These are phyloP conservation scores for Strobilomyces confusus DNA, from an alignment of 768 basidiomycete genomes.

Conservation along the genomic window DNA sequence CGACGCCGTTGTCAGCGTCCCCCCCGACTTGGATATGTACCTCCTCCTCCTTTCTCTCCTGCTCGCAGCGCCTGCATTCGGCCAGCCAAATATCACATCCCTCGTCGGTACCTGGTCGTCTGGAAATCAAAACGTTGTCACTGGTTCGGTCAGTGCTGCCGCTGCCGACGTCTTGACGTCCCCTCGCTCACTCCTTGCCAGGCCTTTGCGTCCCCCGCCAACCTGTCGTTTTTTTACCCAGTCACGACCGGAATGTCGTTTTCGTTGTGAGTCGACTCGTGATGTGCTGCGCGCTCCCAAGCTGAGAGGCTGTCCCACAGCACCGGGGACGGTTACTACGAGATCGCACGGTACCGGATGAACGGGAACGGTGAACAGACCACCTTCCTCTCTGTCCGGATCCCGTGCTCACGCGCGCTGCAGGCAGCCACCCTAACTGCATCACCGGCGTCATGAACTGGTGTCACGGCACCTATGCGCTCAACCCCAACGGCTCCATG, in stretches of 20 bases:
- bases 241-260: constrained; percentile 80
- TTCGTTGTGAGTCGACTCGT: constrained; percentile 65
- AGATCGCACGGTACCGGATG: constrained; percentile 90
- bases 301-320: constrained; percentile 34
- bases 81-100: constrained; percentile 62
- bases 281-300: no score
- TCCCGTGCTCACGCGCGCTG: background rate
- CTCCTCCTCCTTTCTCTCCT: no score
- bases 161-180: background rate
- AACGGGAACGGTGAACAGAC: constrained; percentile 64
- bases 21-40: background rate
- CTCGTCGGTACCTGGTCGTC: constrained; percentile 85
- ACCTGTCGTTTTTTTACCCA: constrained; percentile 81
- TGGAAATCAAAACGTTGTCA: constrained; percentile 68
- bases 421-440: constrained; percentile 82
- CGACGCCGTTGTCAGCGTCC: constrained; percentile 15
- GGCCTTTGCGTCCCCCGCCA: constrained; percentile 83
- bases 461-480: constrained; percentile 77
- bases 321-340: constrained; percentile 73
- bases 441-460: constrained; percentile 86
- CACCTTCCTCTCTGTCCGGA: background rate
- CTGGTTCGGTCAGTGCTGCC: constrained; percentile 68
- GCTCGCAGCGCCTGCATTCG: constrained; percentile 28
- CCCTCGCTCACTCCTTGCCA: constrained; percentile 27
- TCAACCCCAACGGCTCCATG: constrained; percentile 78